Percentiles rank a stretch among this genome's conserved stretches.
Conservation (phyloP, 177 flowering plant species). For the Vitis hybrid region DNA sequence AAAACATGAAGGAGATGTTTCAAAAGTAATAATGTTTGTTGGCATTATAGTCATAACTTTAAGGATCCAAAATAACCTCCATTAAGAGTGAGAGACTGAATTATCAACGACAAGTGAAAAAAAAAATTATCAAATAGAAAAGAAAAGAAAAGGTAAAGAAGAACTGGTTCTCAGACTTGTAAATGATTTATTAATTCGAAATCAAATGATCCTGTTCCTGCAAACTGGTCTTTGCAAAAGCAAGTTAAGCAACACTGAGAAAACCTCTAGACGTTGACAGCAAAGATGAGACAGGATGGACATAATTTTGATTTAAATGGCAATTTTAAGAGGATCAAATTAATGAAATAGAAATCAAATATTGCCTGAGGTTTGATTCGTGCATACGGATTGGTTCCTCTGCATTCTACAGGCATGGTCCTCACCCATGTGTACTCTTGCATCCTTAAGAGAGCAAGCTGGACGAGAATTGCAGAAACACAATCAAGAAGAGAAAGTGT, state of each 20-base stretch:
- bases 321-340: constrained; percentile 5
- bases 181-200: too few species aligned
- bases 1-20: neutral
- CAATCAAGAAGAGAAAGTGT: constrained; percentile 17
- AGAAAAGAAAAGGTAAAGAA: too few species aligned
- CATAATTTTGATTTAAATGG: too few species aligned
- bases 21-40: neutral
- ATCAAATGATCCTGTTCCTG: neutral
- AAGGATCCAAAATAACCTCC: too few species aligned
- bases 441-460: constrained; percentile 61
- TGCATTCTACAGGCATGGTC: constrained; percentile 31
- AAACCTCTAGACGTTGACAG: too few species aligned
- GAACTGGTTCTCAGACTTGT: too few species aligned
- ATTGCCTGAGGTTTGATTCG: constrained; percentile 50
- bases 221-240: neutral
- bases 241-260: neutral
- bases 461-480: constrained; percentile 21
- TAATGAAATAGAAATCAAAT: constrained; percentile 2
- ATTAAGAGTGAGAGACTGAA: too few species aligned
- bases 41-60: neutral
- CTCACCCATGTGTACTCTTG: constrained; percentile 24
- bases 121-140: too few species aligned
- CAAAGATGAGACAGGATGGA: too few species aligned
- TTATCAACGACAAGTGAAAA: too few species aligned
- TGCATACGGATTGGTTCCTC: constrained; percentile 31